Evolutionary conservation across 2,329 filamentous ascomycete species (phyloP).

Genomic region (Samsoniella hepiali): DNA sequence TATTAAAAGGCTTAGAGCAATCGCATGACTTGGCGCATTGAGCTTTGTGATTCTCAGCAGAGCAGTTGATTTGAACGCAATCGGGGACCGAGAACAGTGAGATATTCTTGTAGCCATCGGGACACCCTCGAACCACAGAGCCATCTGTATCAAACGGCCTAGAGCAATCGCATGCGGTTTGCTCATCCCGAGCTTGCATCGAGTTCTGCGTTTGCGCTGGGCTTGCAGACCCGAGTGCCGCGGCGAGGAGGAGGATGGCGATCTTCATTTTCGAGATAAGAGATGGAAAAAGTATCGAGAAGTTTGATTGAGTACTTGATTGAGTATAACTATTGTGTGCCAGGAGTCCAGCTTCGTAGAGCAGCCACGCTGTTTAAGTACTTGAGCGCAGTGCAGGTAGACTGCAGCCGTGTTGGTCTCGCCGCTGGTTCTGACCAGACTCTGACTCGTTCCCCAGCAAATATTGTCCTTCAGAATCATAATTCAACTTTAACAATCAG

Average conservation of each 20-base stretch:
- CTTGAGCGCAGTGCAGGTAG: neutral
- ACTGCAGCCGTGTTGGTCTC: neutral
- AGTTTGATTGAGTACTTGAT: neutral
- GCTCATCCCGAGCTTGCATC: neutral
- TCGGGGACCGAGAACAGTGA: neutral
- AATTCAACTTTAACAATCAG: neutral
- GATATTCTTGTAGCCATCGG: neutral
- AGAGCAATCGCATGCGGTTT: neutral
- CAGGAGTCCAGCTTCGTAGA: neutral
- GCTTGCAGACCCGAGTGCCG: neutral
- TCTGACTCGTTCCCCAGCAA: neutral
- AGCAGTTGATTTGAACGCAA: neutral
- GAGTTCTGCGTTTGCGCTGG: neutral
- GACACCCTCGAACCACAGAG: neutral
- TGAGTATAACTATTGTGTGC: neutral
- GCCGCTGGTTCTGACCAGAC: neutral
- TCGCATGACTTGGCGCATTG: neutral
- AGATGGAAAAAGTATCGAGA: neutral
- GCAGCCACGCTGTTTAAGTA: neutral
- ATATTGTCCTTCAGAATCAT: neutral
- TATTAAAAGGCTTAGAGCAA: neutral
- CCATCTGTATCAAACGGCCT: neutral
- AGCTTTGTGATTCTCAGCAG: neutral
- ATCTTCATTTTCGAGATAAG: neutral
- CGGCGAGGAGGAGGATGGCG: neutral